phyloP scores from a whole-genome alignment of 352 stramenopile genomes.

The Stramenopiles sp. region DNA sequence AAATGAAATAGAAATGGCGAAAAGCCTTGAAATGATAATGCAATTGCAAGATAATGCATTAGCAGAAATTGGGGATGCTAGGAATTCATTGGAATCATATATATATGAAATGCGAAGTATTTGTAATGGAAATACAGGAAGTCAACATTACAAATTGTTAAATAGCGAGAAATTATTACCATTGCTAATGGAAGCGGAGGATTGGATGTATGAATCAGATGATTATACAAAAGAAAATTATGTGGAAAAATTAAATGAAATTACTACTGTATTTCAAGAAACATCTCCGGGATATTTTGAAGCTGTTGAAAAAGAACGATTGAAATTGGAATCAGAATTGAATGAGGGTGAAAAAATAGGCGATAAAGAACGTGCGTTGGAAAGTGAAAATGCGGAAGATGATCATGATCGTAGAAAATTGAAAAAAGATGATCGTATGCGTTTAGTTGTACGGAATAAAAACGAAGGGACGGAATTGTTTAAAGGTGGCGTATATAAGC shows the following conservation, averaged over 20 bases:
- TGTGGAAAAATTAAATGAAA: slow-evolving; percentile 21
- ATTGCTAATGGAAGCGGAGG: slow-evolving; percentile 49
- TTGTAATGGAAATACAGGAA: slow-evolving; percentile 29
- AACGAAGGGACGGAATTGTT: slow-evolving; percentile 81
- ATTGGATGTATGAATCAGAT: slow-evolving; percentile 54
- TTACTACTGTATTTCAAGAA: slow-evolving; percentile 27
- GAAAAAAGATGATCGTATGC: slow-evolving; percentile 70
- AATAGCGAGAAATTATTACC: slow-evolving; percentile 33
- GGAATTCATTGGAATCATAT: slow-evolving; percentile 66
- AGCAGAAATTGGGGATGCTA: slow-evolving; percentile 41
- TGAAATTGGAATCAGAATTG: too few relatives aligned
- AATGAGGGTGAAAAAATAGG: slow-evolving; percentile 40
- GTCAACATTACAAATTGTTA: slow-evolving; percentile 46
- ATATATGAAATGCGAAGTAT: slow-evolving; percentile 56
- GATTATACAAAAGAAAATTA: slow-evolving; percentile 14
- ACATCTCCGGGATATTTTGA: slow-evolving; percentile 42
- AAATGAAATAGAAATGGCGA: too few relatives aligned
- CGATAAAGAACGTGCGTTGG: background rate
- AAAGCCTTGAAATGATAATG: slow-evolving; percentile 46
- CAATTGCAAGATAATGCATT: slow-evolving; percentile 41
- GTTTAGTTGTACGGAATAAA: slow-evolving; percentile 79
- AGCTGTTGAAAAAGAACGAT: too few relatives aligned
- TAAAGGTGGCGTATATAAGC: slow-evolving; percentile 60
- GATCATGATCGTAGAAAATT: slow-evolving; percentile 75
- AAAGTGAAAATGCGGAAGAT: slow-evolving; percentile 23